These are phyloP conservation scores for Tetradesmus lagerheimii DNA, from an alignment of 139 green algal genomes.

Conservation along the genomic window DNA sequence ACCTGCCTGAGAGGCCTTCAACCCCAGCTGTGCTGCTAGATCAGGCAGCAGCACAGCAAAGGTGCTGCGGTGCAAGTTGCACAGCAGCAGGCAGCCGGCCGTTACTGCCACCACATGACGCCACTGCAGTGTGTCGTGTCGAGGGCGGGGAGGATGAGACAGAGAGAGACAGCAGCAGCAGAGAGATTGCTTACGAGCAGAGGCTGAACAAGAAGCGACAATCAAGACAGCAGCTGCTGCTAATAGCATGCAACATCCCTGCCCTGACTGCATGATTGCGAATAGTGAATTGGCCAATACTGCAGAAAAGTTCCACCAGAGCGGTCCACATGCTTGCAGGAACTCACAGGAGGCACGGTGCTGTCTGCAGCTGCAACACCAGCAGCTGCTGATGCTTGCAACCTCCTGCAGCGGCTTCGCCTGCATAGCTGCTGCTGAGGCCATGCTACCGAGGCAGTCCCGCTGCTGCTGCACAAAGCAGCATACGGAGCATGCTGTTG, in stretches of 20 bases:
- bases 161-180: not conserved
- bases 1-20: constrained; percentile 10
- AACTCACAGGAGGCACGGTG: not conserved
- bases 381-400: not conserved
- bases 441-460: not conserved
- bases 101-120: constrained; percentile 51
- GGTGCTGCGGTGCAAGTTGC: constrained; percentile 59
- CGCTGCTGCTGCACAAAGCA: not conserved
- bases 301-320: not conserved
- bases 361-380: not conserved
- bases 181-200: too few relatives aligned
- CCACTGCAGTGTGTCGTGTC: constrained; percentile 14
- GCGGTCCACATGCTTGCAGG: not conserved
- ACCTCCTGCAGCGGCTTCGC: not conserved
- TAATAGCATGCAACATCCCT: too few relatives aligned
- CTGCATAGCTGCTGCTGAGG: not conserved
- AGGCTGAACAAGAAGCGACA: not conserved
- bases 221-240: too few relatives aligned
- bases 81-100: constrained; percentile 55
- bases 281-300: too few relatives aligned
- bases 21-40: not conserved
- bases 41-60: constrained; percentile 59
- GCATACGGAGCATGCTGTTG: not conserved
- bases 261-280: too few relatives aligned
- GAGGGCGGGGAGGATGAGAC: not conserved